Base-by-base conservation (phyloP, 2,329 filamentous ascomycete species). In the Mollisia scopiformis region DNA sequence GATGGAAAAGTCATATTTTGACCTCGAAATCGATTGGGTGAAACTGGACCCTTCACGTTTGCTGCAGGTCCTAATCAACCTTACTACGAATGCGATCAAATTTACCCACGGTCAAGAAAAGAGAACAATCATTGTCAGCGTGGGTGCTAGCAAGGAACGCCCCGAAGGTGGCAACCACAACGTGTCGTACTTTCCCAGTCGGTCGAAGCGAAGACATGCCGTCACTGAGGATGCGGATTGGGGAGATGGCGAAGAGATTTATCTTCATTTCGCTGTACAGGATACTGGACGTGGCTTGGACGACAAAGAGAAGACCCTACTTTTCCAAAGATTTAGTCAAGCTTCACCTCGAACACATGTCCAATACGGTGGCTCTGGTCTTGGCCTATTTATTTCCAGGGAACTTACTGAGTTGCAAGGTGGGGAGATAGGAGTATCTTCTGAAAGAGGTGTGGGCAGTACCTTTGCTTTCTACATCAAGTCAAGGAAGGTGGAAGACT, bases 41-140 rank as follows among this genome's bases (percentile, higher is more conserved):
- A 89, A 84, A 64, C 79, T 93, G 41, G 91, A 94, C 71, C 90
- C 91, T 6, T 91, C 89, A 10, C 82, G 91, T 31, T 86, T 94
- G 55, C 83, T 91, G 49, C 91, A 95, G 73, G 89, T 94, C 1
- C 78, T 94, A 7, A 92, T 95, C 72, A 95, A 94, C 68, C 80
- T 95, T 1, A 85, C 91, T 6, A 92, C 90, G 4, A 94, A 94
- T 69, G 90, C 91, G 0, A 88, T 95, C 72, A 94, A 94, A 70
- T 95, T 94, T 71, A 95, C 91, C 0, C 87, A 87, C 28, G 82
- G 81, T 0, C 85, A 88, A 23, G 86, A 84, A 0, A 84, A 87
- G 65, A 63, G 71, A 33, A 78, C 78, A 1, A 79, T 86, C 2
- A 75, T 77, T 21, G 73, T 86, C 50, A 72, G 69, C 50, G 59